Percentiles rank a stretch among this genome's conserved stretches.
These are phyloP conservation scores for Dentipellis fragilis DNA, from an alignment of 768 basidiomycete genomes.

Conservation along the genomic window DNA sequence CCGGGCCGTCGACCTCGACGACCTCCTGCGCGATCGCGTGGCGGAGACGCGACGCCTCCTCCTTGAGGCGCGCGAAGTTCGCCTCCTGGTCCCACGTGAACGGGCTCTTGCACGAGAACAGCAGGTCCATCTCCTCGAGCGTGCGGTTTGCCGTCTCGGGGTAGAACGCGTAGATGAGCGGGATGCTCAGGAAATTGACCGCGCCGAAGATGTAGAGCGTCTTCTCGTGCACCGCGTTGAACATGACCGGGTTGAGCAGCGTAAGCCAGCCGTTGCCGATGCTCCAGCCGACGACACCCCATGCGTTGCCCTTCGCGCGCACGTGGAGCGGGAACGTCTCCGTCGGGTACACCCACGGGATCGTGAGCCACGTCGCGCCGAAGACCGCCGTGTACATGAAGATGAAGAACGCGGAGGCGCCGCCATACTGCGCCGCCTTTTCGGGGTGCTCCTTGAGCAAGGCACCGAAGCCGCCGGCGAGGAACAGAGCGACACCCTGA, in stretches of 20 bases:
- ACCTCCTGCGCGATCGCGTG: conserved; percentile 1
- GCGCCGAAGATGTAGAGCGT: conserved; percentile 35
- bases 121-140: conserved; percentile 34
- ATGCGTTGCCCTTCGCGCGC: conserved; percentile 36
- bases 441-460: conserved; percentile 32
- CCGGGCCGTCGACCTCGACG: background rate
- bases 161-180: conserved; percentile 35
- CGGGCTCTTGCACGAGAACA: conserved; percentile 34
- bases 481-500: conserved; percentile 28
- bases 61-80: conserved; percentile 28
- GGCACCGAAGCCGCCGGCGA: conserved; percentile 31
- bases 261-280: conserved; percentile 34
- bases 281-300: conserved; percentile 33
- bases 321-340: conserved; percentile 35
- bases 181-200: conserved; percentile 32
- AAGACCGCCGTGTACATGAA: conserved; percentile 34
- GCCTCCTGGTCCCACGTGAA: conserved; percentile 36
- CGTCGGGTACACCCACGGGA: conserved; percentile 27
- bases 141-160: conserved; percentile 36
- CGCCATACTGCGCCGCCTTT: conserved; percentile 28
- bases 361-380: conserved; percentile 38
- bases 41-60: conserved; percentile 9
- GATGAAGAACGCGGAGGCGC: conserved; percentile 33
- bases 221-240: conserved; percentile 30
- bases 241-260: conserved; percentile 35